These are phyloP conservation scores for Alternaria sp. DNA, from an alignment of 2,329 filamentous ascomycete genomes.

Conservation along the genomic window DNA sequence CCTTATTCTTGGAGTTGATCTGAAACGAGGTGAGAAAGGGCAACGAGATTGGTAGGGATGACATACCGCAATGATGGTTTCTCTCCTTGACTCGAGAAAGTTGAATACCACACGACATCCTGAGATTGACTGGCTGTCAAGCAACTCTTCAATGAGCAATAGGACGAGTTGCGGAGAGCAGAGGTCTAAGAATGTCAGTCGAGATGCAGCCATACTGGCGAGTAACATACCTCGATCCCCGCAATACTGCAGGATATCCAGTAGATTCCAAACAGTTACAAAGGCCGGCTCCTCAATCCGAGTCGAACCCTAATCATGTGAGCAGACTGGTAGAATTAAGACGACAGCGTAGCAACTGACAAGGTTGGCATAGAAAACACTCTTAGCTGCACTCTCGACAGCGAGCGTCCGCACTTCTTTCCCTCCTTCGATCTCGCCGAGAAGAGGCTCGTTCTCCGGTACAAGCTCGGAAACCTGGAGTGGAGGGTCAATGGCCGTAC, in stretches of 20 bases:
- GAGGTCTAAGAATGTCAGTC: slow-evolving; percentile 50
- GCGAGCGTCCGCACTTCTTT: slow-evolving; percentile 69
- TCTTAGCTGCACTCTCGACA: slow-evolving; percentile 83
- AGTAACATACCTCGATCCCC: slow-evolving; percentile 74
- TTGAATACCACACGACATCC: slow-evolving; percentile 93
- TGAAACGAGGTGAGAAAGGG: slow-evolving; percentile 34
- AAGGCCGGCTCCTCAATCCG: slow-evolving; percentile 81
- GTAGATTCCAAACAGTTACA: slow-evolving; percentile 87
- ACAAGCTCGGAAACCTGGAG: slow-evolving; percentile 53
- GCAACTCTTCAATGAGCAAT: slow-evolving; percentile 90
- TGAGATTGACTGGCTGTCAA: slow-evolving; percentile 94
- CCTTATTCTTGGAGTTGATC: slow-evolving; percentile 68
- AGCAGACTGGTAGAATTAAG: slow-evolving; percentile 8
- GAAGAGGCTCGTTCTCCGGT: slow-evolving; percentile 37
- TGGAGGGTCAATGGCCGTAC: slow-evolving; percentile 54
- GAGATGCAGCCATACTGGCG: background rate
- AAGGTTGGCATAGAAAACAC: slow-evolving; percentile 79
- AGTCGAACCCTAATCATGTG: slow-evolving; percentile 68
- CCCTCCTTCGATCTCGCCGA: slow-evolving; percentile 34
- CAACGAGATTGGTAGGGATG: background rate
- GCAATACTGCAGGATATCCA: slow-evolving; percentile 89
- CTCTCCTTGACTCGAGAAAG: slow-evolving; percentile 90
- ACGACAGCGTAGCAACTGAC: slow-evolving; percentile 60
- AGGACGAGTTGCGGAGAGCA: slow-evolving; percentile 84
- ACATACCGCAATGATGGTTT: slow-evolving; percentile 80